Evolutionary conservation across 164 flowering plant species (phyloP), one percentile per base, ranked within the genome.

Genomic region (Houttuynia cordata): DNA sequence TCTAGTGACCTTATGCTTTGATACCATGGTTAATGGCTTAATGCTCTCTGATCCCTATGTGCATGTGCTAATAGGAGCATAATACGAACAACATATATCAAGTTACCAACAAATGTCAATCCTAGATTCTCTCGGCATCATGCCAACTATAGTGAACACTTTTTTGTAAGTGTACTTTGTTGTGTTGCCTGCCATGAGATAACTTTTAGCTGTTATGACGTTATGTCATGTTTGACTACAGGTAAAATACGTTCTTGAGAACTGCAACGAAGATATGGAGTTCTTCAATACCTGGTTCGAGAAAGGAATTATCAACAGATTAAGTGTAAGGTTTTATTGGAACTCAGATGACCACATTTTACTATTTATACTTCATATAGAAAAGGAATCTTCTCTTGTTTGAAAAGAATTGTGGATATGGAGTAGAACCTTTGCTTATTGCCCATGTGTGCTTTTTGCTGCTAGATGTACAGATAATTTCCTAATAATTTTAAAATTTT

Each of bases 251-350:
- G 57, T 91, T 54, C 87, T 94, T 25, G 97, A 94, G 41, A 86
- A 87, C 69, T 94, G 97, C 88, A 82, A 88, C 76, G 99, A 94
- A 75, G 99, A 94, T 76, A 88, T 94, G 99, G 96, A 86, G 20
- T 94, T 94, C 68, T 91, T 94, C 75, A 82, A 94, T 67, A 81
- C 84, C 30, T 91, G 97, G 97, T 80, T 94, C 61, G 96, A 94
- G 83, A 82, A 94, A 76, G 97, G 96, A 74, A 91, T 94, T 67
- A 76, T 91, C 66, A 70, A 73, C 56, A 80, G 99, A 66, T 72
- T 94, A 66, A 88, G 61, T 75, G 97, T 93, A 90, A 79, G 94
- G 57, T 30, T 58, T 61, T 64, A 19, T 2, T 12, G 14, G 17
- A 3, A 7, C 49, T 45, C 17, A 17, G 49, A 12, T 45, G 49